A percentile compares a stretch with the other conserved stretches of the same genome.
Conservation (phyloP, 352 stramenopile genomes). For the Phytophthora citrophthora region DNA sequence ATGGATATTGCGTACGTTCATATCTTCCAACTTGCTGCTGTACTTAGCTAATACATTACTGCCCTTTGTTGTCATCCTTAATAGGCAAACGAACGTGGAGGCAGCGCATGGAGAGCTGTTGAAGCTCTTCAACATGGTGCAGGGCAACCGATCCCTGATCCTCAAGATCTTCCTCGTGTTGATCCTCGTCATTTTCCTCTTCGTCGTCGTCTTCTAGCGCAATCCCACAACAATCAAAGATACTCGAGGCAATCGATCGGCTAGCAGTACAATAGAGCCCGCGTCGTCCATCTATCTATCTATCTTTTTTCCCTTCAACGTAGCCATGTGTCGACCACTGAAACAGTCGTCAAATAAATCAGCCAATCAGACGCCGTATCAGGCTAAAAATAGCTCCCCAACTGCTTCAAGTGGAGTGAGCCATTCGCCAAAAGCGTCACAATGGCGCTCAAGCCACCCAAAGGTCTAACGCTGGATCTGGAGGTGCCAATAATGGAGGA, state of each 20-base stretch:
- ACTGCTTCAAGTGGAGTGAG: conserved; percentile 1
- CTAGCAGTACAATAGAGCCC: conserved; percentile 30
- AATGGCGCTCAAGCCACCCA: conserved; percentile 24
- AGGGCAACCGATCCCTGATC: conserved; percentile 82
- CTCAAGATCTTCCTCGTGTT: conserved; percentile 89
- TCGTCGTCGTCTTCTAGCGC: conserved; percentile 78
- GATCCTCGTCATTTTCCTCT: conserved; percentile 85
- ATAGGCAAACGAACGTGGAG: conserved; percentile 80
- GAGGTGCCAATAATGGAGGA: conserved; percentile 21
- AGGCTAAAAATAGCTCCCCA: conserved; percentile 11
- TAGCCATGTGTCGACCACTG: conserved; percentile 12
- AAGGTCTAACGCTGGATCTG: conserved; percentile 29
- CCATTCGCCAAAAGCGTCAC: conserved; percentile 16
- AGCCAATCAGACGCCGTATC: conserved; percentile 15
- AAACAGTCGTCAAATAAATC: conserved; percentile 8
- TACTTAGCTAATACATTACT: conserved; percentile 2
- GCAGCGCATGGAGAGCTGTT: conserved; percentile 76
- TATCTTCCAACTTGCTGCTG: neutral
- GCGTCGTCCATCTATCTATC: no score
- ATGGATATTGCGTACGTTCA: conserved; percentile 85
- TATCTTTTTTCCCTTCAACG: no score
- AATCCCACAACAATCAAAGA: neutral
- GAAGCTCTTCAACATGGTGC: conserved; percentile 87
- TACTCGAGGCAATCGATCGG: neutral
- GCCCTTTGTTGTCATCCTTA: neutral